Percentiles rank a stretch among this genome's conserved stretches.
These are phyloP conservation scores for Candida stauntonica DNA, from an alignment of 805 yeast genomes.

Conservation along the genomic window DNA sequence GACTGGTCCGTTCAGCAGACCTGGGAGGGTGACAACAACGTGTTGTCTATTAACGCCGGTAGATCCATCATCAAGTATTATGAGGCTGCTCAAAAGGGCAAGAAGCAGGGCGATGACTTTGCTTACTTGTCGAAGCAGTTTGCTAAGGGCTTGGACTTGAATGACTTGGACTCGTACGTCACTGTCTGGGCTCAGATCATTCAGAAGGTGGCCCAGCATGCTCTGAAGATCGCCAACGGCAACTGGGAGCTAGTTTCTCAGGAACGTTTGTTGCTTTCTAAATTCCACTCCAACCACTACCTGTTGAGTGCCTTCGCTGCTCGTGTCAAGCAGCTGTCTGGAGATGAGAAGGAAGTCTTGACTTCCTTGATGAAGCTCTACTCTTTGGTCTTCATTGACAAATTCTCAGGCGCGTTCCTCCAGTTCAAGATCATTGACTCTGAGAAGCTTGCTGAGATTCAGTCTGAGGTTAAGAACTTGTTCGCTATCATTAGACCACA, in stretches of 20 bases:
- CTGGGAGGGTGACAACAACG: slow-evolving; percentile 97
- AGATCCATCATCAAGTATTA: slow-evolving; percentile 53
- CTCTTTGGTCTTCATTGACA: slow-evolving; percentile 62
- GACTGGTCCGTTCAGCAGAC: slow-evolving; percentile 99
- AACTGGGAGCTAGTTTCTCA: slow-evolving; percentile 35
- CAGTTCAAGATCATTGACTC: slow-evolving; percentile 55
- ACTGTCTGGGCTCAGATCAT: slow-evolving; percentile 34
- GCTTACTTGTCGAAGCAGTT: slow-evolving; percentile 30
- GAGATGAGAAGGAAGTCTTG: slow-evolving; percentile 43
- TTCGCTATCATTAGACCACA: slow-evolving; percentile 55
- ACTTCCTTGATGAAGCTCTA: slow-evolving; percentile 55
- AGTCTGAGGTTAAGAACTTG: slow-evolving; percentile 41
- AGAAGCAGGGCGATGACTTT: slow-evolving; percentile 27
- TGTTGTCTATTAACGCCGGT: slow-evolving; percentile 79
- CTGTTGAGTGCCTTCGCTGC: slow-evolving; percentile 31
- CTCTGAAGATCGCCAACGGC: slow-evolving; percentile 29
- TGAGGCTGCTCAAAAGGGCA: slow-evolving; percentile 34
- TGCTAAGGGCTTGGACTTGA: slow-evolving; percentile 23
- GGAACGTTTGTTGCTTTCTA: slow-evolving; percentile 34
- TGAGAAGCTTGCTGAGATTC: slow-evolving; percentile 39
- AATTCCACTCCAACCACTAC: slow-evolving; percentile 37
- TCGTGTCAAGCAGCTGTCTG: slow-evolving; percentile 23
- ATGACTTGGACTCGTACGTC: slow-evolving; percentile 16
- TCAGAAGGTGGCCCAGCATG: slow-evolving; percentile 29
- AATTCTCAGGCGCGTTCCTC: slow-evolving; percentile 67